A percentile compares a stretch with the other conserved stretches of the same genome.
Conservation (phyloP, 179 eudicot species). For the Gypsophila paniculata region DNA sequence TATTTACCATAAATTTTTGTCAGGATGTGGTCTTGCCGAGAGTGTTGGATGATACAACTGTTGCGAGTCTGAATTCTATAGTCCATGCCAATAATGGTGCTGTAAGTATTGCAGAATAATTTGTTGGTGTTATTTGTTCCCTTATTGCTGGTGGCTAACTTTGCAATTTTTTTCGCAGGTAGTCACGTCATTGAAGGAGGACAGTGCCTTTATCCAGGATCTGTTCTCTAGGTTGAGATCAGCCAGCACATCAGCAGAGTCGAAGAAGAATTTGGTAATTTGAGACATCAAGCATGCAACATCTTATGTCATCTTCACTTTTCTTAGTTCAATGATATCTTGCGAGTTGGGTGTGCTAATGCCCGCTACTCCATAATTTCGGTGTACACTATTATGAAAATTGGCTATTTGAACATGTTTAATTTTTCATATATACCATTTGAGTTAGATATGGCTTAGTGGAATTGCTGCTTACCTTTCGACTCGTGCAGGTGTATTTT, state of each 20-base stretch:
- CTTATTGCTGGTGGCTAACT: slow-evolving; percentile 13
- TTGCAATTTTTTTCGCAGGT: slow-evolving; percentile 46
- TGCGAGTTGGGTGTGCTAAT: not conserved
- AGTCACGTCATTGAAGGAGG: slow-evolving; percentile 81
- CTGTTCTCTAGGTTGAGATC: slow-evolving; percentile 70
- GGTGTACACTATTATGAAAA: not conserved
- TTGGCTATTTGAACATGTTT: slow-evolving; percentile 5
- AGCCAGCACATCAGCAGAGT: slow-evolving; percentile 53
- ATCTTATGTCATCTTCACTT: not conserved
- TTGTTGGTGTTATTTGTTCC: not conserved
- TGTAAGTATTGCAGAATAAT: slow-evolving; percentile 38
- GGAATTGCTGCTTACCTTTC: slow-evolving; percentile 7
- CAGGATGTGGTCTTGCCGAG: slow-evolving; percentile 87
- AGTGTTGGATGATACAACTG: slow-evolving; percentile 70
- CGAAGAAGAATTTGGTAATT: slow-evolving; percentile 79
- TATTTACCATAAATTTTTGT: slow-evolving; percentile 17
- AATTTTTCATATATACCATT: not conserved
- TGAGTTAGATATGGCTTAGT: not conserved
- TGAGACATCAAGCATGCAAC: not conserved
- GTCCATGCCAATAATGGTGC: slow-evolving; percentile 83
- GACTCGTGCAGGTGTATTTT: slow-evolving; percentile 55
- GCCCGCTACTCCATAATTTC: not conserved
- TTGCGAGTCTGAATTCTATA: slow-evolving; percentile 71
- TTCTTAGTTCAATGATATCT: slow-evolving; percentile 2
- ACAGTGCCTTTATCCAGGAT: slow-evolving; percentile 70